Conservation (phyloP, 2,329 filamentous ascomycete species). For the Penicillium brasilianum region DNA sequence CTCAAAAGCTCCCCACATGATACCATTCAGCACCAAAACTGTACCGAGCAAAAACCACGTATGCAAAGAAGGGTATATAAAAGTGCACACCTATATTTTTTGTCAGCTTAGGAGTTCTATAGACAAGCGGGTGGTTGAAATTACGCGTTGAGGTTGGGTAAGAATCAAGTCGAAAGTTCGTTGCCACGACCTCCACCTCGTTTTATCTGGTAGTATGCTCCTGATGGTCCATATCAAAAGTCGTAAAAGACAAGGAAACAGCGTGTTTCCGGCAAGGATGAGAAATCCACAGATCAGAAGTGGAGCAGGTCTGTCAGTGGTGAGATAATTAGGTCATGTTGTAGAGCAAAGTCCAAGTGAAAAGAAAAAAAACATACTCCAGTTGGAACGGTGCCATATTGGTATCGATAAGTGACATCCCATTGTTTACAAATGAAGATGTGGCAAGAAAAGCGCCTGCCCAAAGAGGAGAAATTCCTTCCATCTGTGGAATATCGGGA, state of each 20-base stretch:
- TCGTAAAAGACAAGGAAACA: slow-evolving; percentile 67
- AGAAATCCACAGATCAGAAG: slow-evolving; percentile 58
- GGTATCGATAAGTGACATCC: slow-evolving; percentile 58
- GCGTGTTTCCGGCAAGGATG: slow-evolving; percentile 69
- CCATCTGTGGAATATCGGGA: slow-evolving; percentile 46
- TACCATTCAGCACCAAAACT: slow-evolving; percentile 63
- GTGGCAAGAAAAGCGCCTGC: slow-evolving; percentile 57
- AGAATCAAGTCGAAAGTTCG: slow-evolving; percentile 40
- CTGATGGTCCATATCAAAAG: slow-evolving; percentile 61
- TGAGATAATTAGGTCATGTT: background rate
- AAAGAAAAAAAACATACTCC: slow-evolving; percentile 26
- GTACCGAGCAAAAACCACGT: slow-evolving; percentile 71
- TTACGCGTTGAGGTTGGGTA: slow-evolving; percentile 38
- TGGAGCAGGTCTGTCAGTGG: slow-evolving; percentile 39
- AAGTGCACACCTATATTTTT: slow-evolving; percentile 34
- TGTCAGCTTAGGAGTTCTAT: background rate
- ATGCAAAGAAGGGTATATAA: slow-evolving; percentile 64
- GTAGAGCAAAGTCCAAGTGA: background rate
- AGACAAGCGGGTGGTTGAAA: background rate
- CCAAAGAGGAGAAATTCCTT: slow-evolving; percentile 58
- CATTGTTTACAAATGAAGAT: slow-evolving; percentile 60
- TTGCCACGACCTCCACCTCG: slow-evolving; percentile 37
- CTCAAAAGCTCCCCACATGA: slow-evolving; percentile 71
- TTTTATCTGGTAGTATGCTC: slow-evolving; percentile 35
- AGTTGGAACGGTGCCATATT: slow-evolving; percentile 57